Percentiles rank a stretch among this genome's conserved stretches.
Evolutionary conservation across 2,329 filamentous ascomycete species (phyloP).

Genomic region (Paecilomyces dactylethromorphus): DNA sequence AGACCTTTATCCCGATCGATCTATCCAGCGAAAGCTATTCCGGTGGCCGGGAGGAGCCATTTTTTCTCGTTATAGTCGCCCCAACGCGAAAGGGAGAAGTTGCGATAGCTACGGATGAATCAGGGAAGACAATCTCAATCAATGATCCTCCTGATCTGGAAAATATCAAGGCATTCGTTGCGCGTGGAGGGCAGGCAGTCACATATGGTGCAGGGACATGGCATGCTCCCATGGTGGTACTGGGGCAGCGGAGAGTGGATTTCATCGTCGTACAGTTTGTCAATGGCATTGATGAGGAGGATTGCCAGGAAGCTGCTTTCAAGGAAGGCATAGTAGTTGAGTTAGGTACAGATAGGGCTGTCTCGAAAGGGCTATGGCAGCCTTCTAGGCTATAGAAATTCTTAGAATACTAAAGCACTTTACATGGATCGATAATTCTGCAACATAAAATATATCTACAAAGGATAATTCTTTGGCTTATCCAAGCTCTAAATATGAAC

Average conservation of each 20-base stretch:
- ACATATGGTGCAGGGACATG: constrained; percentile 88
- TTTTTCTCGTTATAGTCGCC: constrained; percentile 82
- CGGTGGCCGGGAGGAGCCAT: constrained; percentile 20
- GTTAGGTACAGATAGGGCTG: constrained; percentile 10
- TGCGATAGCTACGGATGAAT: constrained; percentile 23
- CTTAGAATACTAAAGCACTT: no score
- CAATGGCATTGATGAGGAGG: constrained; percentile 74
- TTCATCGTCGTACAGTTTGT: constrained; percentile 87
- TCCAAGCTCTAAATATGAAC: no score
- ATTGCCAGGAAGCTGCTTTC: constrained; percentile 72
- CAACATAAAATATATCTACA: background rate
- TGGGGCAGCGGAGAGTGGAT: constrained; percentile 65
- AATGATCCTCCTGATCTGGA: constrained; percentile 62
- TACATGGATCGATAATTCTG: no score
- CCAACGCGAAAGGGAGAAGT: constrained; percentile 55
- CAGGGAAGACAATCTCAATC: constrained; percentile 27
- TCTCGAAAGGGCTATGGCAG: background rate
- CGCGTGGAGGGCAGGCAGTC: constrained; percentile 70
- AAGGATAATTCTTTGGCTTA: no score
- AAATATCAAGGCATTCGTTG: constrained; percentile 69
- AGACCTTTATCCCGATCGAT: constrained; percentile 81
- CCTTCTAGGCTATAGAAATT: background rate
- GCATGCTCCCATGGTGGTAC: constrained; percentile 93
- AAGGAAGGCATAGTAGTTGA: constrained; percentile 33
- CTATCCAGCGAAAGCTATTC: constrained; percentile 29